A percentile compares a stretch with the other conserved stretches of the same genome.
These are phyloP conservation scores for Syncephalis plumigaleata DNA, from an alignment of 371 early-diverging fungal genomes.

Conservation along the genomic window DNA sequence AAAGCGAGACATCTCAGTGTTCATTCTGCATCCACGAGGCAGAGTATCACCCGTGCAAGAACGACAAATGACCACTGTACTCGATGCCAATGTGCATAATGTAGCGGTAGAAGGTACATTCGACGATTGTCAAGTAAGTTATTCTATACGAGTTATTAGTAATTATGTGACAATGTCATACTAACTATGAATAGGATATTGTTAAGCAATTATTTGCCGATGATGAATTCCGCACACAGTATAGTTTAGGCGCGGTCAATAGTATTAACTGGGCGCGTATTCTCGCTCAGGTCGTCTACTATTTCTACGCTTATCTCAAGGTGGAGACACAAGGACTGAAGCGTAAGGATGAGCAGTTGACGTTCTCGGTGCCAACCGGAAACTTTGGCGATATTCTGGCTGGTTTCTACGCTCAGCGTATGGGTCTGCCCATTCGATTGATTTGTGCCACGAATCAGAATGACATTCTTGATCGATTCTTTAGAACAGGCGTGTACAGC, in stretches of 20 bases:
- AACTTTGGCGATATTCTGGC: constrained; percentile 97
- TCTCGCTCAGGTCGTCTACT: constrained; percentile 87
- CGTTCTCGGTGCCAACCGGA: constrained; percentile 91
- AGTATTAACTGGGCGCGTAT: constrained; percentile 99
- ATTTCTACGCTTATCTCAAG: constrained; percentile 84
- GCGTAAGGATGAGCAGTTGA: constrained; percentile 25
- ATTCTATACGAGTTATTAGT: neutral
- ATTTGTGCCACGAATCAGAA: constrained; percentile 89
- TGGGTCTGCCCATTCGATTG: constrained; percentile 84
- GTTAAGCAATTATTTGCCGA: constrained; percentile 83
- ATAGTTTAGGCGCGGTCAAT: constrained; percentile 87
- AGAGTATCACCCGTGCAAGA: constrained; percentile 89
- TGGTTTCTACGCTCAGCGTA: constrained; percentile 76
- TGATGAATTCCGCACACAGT: constrained; percentile 45
- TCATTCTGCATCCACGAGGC: constrained; percentile 83
- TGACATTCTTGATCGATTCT: constrained; percentile 91
- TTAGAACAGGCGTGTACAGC: constrained; percentile 67
- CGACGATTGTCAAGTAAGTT: constrained; percentile 79
- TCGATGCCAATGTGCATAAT: constrained; percentile 85
- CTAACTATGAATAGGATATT: constrained; percentile 31
- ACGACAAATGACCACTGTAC: constrained; percentile 93
- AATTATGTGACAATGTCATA: neutral
- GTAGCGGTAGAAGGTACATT: constrained; percentile 84
- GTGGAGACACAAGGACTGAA: constrained; percentile 22
- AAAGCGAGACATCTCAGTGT: constrained; percentile 80